Conservation (phyloP, 352 stramenopile genomes). For the Pythium volutum region DNA sequence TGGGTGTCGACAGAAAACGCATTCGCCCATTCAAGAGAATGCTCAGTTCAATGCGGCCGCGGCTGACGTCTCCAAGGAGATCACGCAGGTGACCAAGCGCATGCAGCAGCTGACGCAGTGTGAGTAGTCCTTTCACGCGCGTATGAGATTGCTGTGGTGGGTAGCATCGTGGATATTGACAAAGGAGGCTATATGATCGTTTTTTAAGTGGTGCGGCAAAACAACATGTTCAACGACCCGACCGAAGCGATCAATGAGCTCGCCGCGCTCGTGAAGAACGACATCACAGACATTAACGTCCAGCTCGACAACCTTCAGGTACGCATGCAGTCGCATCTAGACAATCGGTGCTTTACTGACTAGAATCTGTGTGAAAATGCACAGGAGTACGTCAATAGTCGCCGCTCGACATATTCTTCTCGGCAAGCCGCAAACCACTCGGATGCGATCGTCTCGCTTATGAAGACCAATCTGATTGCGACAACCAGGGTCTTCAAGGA, state of each 20-base stretch:
- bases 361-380: background rate
- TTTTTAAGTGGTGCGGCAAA: conserved; percentile 72
- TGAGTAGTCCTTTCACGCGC: conserved; percentile 29
- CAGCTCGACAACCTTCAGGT: conserved; percentile 82
- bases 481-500: conserved; percentile 84
- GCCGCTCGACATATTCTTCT: conserved; percentile 52
- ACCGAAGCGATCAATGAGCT: conserved; percentile 83
- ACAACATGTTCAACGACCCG: conserved; percentile 89
- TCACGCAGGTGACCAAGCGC: conserved; percentile 73
- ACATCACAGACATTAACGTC: conserved; percentile 86
- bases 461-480: conserved; percentile 81
- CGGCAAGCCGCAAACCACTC: conserved; percentile 75
- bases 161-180: background rate
- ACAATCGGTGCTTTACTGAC: background rate
- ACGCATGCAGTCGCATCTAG: background rate
- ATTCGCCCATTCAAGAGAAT: conserved; percentile 62
- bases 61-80: conserved; percentile 81
- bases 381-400: conserved; percentile 73
- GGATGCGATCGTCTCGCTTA: conserved; percentile 78
- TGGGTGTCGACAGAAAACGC: conserved; percentile 31
- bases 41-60: conserved; percentile 77
- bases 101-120: conserved; percentile 77
- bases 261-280: conserved; percentile 77
- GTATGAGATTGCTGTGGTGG: background rate
- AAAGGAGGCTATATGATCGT: background rate